Evolutionary conservation across 129 eudicot genomes (phyloP).

Genomic region (Helianthus tuberosus): DNA sequence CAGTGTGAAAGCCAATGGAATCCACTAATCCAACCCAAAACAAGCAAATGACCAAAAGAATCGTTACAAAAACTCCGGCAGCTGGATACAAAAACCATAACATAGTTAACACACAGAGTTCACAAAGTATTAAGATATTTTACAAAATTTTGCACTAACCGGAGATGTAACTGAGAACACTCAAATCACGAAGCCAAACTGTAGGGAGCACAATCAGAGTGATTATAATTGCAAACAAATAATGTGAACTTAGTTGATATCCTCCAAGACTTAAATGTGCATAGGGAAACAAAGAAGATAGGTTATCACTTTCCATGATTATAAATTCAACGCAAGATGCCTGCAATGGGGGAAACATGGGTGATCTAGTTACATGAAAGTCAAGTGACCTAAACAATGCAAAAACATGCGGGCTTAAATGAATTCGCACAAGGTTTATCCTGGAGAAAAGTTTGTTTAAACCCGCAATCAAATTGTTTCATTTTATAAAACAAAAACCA

Average conservation of each 20-base stretch:
- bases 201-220: conserved; percentile 79
- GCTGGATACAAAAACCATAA: conserved; percentile 44
- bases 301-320: conserved; percentile 85
- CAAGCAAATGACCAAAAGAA: conserved; percentile 63
- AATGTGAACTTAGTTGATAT: conserved; percentile 48
- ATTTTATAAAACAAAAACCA: too few species aligned
- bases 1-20: conserved; percentile 46
- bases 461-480: too few species aligned
- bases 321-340: conserved; percentile 81
- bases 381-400: background rate
- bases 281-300: conserved; percentile 79
- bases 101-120: background rate
- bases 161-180: conserved; percentile 82
- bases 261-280: conserved; percentile 61
- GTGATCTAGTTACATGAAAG: conserved; percentile 3
- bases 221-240: conserved; percentile 59
- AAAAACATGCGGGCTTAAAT: background rate
- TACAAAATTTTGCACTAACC: conserved; percentile 39
- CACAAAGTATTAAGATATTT: background rate
- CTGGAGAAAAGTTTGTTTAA: too few species aligned
- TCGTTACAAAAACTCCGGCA: conserved; percentile 82
- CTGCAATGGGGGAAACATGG: conserved; percentile 35
- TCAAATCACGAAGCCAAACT: conserved; percentile 72
- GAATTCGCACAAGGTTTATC: too few species aligned
- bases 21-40: conserved; percentile 87